A percentile compares a stretch with the other conserved stretches of the same genome.
Conservation (phyloP, 192 early-diverging fungal genomes). For the Pilaira anomala region DNA sequence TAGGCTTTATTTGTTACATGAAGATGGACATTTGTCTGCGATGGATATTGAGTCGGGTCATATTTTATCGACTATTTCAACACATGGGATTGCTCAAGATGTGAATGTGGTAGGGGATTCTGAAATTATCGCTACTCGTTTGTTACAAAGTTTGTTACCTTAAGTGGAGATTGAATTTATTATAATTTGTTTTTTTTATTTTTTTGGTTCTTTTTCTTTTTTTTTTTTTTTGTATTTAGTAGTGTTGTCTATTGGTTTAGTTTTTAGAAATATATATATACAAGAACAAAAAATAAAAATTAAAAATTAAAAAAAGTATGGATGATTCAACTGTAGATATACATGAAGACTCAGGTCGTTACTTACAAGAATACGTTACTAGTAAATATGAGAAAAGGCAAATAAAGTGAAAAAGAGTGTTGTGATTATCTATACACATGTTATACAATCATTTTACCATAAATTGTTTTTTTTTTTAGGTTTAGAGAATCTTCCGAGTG, state of each 20-base stretch:
- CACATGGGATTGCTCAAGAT: conserved; percentile 19
- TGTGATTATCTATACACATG: too few species aligned
- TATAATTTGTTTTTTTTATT: not conserved
- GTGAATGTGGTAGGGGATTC: conserved; percentile 22
- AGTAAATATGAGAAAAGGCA: conserved; percentile 19
- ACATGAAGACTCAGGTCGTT: conserved; percentile 29
- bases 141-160: conserved; percentile 22
- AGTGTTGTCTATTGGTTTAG: too few species aligned
- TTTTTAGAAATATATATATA: conserved; percentile 12
- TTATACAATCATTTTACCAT: too few species aligned
- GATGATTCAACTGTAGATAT: conserved; percentile 15
- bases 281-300: too few species aligned
- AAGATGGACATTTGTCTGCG: conserved; percentile 20
- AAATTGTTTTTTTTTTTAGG: conserved; percentile 13
- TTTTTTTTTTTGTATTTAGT: not conserved
- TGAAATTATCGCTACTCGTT: conserved; percentile 23
- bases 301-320: too few species aligned
- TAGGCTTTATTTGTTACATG: conserved; percentile 15
- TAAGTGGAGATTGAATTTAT: not conserved
- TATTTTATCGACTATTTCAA: conserved; percentile 2
- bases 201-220: not conserved
- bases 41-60: conserved; percentile 27
- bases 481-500: conserved; percentile 40
- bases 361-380: conserved; percentile 33
- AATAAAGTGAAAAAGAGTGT: too few species aligned